phyloP scores from a whole-genome alignment of 805 yeast species.

The Schwanniomyces sp. region DNA sequence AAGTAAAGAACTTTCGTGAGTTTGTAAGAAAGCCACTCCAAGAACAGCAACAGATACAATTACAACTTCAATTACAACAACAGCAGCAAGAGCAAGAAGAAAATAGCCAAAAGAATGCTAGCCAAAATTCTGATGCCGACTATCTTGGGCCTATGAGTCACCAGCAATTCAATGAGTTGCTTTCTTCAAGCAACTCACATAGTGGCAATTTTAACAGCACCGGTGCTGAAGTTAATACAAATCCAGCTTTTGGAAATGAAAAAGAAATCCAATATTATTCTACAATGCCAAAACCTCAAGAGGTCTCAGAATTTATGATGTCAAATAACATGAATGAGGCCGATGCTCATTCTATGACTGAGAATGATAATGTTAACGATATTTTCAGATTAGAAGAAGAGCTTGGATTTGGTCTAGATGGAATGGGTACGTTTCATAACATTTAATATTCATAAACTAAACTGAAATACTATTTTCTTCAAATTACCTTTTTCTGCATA shows the following conservation, averaged over 20 bases:
- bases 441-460: background rate
- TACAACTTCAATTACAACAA: conserved; percentile 30
- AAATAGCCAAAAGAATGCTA: background rate
- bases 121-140: background rate
- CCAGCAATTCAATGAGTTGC: conserved; percentile 5
- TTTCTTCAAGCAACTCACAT: conserved; percentile 10
- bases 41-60: conserved; percentile 45
- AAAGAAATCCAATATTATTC: conserved; percentile 30
- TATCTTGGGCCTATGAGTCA: background rate
- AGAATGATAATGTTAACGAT: conserved; percentile 20
- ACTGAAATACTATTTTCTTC: background rate
- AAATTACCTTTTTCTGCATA: background rate
- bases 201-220: conserved; percentile 14
- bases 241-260: conserved; percentile 12
- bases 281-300: conserved; percentile 45
- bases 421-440: conserved; percentile 20
- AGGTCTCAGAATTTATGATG: conserved; percentile 37
- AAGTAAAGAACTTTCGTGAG: conserved; percentile 74
- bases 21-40: conserved; percentile 77
- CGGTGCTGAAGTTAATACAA: conserved; percentile 17
- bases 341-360: conserved; percentile 2
- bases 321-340: conserved; percentile 7
- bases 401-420: conserved; percentile 46
- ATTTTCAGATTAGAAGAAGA: conserved; percentile 43
- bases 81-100: conserved; percentile 19